Conservation (phyloP, 1,284 basidiomycete genomes). For the Tilletiaria anomala region DNA sequence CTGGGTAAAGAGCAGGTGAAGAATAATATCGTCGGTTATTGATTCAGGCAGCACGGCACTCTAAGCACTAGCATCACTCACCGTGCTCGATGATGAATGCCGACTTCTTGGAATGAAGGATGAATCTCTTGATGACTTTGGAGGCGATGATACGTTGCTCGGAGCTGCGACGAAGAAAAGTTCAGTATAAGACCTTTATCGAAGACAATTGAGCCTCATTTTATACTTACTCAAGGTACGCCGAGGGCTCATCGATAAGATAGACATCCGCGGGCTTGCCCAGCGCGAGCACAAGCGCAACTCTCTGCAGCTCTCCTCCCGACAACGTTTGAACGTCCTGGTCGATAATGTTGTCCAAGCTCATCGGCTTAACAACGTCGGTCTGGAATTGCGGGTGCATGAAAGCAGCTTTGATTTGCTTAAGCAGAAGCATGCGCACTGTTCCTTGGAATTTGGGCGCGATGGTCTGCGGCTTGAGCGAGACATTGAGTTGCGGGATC, state of each 20-base stretch:
- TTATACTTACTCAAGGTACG: slow-evolving; percentile 28
- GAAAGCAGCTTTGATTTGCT: slow-evolving; percentile 39
- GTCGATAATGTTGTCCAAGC: slow-evolving; percentile 36
- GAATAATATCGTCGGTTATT: neutral
- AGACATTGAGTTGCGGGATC: slow-evolving; percentile 37
- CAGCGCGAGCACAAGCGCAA: slow-evolving; percentile 35
- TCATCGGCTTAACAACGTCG: slow-evolving; percentile 40
- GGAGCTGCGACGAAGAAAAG: slow-evolving; percentile 8
- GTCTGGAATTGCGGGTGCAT: slow-evolving; percentile 41
- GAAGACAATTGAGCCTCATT: neutral
- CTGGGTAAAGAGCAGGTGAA: neutral
- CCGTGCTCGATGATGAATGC: slow-evolving; percentile 40
- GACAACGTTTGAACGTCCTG: slow-evolving; percentile 39
- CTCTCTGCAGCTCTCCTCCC: slow-evolving; percentile 38
- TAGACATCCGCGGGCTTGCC: slow-evolving; percentile 39
- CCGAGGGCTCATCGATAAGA: slow-evolving; percentile 38
- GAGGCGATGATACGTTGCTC: slow-evolving; percentile 40
- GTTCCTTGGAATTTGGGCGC: slow-evolving; percentile 40
- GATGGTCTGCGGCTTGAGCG: slow-evolving; percentile 38
- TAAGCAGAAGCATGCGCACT: slow-evolving; percentile 37
- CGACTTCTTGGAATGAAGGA: slow-evolving; percentile 39
- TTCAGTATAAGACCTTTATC: neutral
- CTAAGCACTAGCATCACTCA: neutral
- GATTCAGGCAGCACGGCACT: neutral
- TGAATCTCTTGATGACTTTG: slow-evolving; percentile 39